Conservation (phyloP, 2,329 filamentous ascomycete genomes). For the Xylaria hypoxylon region DNA sequence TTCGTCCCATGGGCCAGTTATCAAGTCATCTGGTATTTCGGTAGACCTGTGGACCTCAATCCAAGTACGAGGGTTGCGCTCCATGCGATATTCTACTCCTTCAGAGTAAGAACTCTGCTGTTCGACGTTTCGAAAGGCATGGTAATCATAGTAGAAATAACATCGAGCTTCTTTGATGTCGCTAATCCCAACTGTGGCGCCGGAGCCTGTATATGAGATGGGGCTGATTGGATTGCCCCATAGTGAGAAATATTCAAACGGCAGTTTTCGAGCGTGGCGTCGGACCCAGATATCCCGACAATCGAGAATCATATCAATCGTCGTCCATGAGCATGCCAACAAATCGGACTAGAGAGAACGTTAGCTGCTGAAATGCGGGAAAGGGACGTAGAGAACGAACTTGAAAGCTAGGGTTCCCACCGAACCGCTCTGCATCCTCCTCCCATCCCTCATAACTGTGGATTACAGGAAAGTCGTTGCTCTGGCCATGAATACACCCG, state of each 20-base stretch:
- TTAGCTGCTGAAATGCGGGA: background rate
- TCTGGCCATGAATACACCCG: slow-evolving; percentile 51
- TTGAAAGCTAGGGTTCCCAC: slow-evolving; percentile 59
- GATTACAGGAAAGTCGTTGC: background rate
- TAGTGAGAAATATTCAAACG: slow-evolving; percentile 51
- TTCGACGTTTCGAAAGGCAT: slow-evolving; percentile 41
- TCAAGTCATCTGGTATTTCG: slow-evolving; percentile 55
- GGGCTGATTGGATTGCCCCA: slow-evolving; percentile 43
- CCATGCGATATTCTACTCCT: slow-evolving; percentile 40
- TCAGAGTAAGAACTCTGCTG: slow-evolving; percentile 12
- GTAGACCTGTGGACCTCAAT: slow-evolving; percentile 55
- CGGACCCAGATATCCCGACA: slow-evolving; percentile 62
- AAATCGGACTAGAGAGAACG: slow-evolving; percentile 54
- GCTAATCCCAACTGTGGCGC: slow-evolving; percentile 1
- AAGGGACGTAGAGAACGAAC: slow-evolving; percentile 49
- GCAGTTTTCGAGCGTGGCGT: slow-evolving; percentile 51
- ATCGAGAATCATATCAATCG: slow-evolving; percentile 59
- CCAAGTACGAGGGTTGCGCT: slow-evolving; percentile 31
- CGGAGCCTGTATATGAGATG: slow-evolving; percentile 40
- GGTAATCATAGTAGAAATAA: slow-evolving; percentile 46
- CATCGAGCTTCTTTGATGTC: slow-evolving; percentile 34
- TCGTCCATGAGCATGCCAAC: slow-evolving; percentile 58
- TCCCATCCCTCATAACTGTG: slow-evolving; percentile 51
- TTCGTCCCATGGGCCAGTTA: slow-evolving; percentile 58
- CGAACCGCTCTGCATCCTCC: slow-evolving; percentile 39